These are phyloP conservation scores for Cenchrus purpureus DNA, from an alignment of 176 grass and related monocot species.

Conservation along the genomic window DNA sequence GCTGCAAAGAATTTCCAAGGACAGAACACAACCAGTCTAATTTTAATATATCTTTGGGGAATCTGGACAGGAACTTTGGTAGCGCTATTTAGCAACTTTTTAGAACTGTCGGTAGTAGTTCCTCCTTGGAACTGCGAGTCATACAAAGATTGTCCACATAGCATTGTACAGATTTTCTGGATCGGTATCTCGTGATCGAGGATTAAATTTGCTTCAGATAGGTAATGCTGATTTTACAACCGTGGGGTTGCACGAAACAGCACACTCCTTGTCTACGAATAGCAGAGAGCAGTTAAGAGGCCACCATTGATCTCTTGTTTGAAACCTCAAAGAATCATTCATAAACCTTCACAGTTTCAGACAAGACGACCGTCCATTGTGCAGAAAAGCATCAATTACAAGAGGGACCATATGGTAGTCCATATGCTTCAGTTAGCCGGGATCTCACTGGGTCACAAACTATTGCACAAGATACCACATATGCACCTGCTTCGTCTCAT, in stretches of 20 bases:
- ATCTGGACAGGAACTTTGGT: not conserved
- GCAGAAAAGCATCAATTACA: not conserved
- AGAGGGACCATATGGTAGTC: not conserved
- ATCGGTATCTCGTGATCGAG: not conserved
- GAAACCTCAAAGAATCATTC: not conserved
- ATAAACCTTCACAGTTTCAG: not conserved
- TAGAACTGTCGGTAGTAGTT: not conserved
- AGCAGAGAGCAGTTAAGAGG: not conserved
- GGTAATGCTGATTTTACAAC: not conserved
- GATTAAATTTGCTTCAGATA: not conserved
- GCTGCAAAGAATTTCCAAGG: not conserved
- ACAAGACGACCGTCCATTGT: not conserved
- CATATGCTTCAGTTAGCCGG: too few relatives aligned
- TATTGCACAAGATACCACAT: not conserved
- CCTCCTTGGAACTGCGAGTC: not conserved
- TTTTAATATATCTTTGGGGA: not conserved
- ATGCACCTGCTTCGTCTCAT: not conserved
- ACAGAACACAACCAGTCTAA: not conserved
- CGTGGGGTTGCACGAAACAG: not conserved
- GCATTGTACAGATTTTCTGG: not conserved
- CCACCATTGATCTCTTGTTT: not conserved
- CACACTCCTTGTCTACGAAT: not conserved
- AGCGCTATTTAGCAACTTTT: not conserved
- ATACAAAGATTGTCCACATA: not conserved
- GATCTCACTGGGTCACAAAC: constrained; percentile 5